Evolutionary conservation across 257 asterid species (phyloP).

Genomic region (Leptodermis oblonga): DNA sequence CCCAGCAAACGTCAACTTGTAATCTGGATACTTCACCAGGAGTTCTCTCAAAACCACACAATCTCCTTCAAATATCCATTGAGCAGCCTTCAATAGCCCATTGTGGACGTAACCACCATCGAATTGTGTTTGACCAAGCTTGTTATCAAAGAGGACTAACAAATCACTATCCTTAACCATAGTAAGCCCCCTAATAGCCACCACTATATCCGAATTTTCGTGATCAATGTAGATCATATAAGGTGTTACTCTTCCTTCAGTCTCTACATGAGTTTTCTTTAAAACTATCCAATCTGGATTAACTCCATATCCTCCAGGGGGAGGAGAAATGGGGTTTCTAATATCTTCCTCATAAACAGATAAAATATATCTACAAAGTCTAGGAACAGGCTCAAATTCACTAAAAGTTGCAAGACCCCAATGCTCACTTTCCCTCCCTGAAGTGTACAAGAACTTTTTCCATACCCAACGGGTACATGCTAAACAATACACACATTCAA

Average conservation of each 20-base stretch:
- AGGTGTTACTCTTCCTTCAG: conserved; percentile 64
- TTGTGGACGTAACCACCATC: conserved; percentile 96
- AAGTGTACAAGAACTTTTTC: conserved; percentile 86
- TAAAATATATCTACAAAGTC: conserved; percentile 65
- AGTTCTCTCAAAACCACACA: conserved; percentile 51
- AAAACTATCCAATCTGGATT: conserved; percentile 64
- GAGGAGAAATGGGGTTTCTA: conserved; percentile 69
- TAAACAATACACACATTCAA: conserved; percentile 93
- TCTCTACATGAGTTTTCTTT: conserved; percentile 53
- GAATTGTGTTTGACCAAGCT: conserved; percentile 80
- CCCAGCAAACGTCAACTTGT: conserved; percentile 80
- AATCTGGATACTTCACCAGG: conserved; percentile 46
- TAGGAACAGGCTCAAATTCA: conserved; percentile 83
- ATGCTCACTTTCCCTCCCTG: conserved; percentile 84
- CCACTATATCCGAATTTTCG: conserved; percentile 55
- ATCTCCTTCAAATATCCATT: conserved; percentile 66
- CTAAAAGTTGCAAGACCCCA: conserved; percentile 89
- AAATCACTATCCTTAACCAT: conserved; percentile 81
- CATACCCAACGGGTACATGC: conserved; percentile 95
- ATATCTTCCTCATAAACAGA: conserved; percentile 81
- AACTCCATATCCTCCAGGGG: conserved; percentile 81
- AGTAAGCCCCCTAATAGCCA: conserved; percentile 85
- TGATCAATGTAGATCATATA: conserved; percentile 87
- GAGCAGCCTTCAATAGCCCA: conserved; percentile 89
- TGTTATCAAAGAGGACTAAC: conserved; percentile 70